Evolutionary conservation across 1,284 basidiomycete species (phyloP).

Genomic region (Rhizoctonia solani): DNA sequence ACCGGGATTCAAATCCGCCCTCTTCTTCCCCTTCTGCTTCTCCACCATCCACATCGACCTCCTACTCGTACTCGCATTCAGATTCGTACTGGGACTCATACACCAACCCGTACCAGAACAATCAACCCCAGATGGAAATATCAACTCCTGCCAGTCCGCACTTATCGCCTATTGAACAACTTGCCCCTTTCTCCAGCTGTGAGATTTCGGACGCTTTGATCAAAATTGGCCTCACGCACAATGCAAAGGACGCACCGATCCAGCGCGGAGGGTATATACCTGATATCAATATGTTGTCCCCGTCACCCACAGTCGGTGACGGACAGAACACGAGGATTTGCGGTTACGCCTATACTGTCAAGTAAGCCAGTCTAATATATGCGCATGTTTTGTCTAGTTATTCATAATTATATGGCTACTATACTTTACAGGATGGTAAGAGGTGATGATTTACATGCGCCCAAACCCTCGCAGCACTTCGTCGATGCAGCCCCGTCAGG

Average conservation of each 20-base stretch:
- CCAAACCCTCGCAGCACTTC: constrained; percentile 75
- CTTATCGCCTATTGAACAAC: constrained; percentile 3
- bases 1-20: not conserved
- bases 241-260: constrained; percentile 41
- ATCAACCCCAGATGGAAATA: constrained; percentile 1
- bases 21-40: constrained; percentile 11
- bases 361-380: constrained; percentile 43
- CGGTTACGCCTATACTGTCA: constrained; percentile 88
- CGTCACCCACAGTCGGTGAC: constrained; percentile 51
- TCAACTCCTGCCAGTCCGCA: constrained; percentile 8
- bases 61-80: not conserved
- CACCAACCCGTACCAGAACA: too few relatives aligned
- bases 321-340: constrained; percentile 48
- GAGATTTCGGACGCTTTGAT: constrained; percentile 92
- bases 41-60: not conserved
- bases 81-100: not conserved
- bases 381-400: not conserved
- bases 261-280: constrained; percentile 81
- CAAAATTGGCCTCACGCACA: constrained; percentile 61
- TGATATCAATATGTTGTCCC: constrained; percentile 70
- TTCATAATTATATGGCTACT: constrained; percentile 37
- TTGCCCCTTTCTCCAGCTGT: constrained; percentile 58
- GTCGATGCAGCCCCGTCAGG: constrained; percentile 77
- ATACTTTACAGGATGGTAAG: constrained; percentile 61
- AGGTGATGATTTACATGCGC: constrained; percentile 61